phyloP scores from a whole-genome alignment of 2,329 filamentous ascomycete genomes.

The Ascomycota sp. region DNA sequence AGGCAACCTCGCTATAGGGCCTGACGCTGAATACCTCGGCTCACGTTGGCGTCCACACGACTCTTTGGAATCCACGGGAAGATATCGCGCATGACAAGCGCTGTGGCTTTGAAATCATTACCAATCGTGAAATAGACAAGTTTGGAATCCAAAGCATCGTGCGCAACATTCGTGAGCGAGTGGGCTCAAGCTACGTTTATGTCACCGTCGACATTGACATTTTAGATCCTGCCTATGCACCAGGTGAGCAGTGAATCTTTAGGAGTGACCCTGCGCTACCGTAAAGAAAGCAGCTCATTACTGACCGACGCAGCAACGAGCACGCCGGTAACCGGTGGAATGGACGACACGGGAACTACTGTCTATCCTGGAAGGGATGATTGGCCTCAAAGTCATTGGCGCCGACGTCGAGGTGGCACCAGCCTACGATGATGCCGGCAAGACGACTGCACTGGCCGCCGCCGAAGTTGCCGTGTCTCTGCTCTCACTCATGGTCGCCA shows the following conservation, averaged over 20 bases:
- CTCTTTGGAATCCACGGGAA: slow-evolving; percentile 31
- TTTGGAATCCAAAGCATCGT: slow-evolving; percentile 48
- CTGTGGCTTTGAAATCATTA: slow-evolving; percentile 7
- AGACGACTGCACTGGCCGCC: slow-evolving; percentile 32
- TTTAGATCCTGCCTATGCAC: slow-evolving; percentile 36
- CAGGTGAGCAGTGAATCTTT: slow-evolving; percentile 4
- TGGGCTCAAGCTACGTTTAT: slow-evolving; percentile 57
- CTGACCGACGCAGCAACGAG: slow-evolving; percentile 38
- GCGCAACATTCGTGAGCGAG: slow-evolving; percentile 41
- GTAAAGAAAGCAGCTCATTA: neutral
- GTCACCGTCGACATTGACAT: slow-evolving; percentile 61
- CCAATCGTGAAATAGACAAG: slow-evolving; percentile 47
- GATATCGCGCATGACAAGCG: slow-evolving; percentile 6
- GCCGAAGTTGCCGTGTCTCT: neutral
- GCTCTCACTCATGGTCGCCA: neutral
- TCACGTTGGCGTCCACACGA: slow-evolving; percentile 60
- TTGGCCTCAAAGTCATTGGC: slow-evolving; percentile 60
- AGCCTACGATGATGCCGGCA: slow-evolving; percentile 57
- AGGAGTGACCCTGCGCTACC: neutral
- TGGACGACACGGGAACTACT: slow-evolving; percentile 76
- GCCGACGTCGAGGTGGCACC: slow-evolving; percentile 75
- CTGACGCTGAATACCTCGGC: slow-evolving; percentile 52
- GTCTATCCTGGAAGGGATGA: slow-evolving; percentile 54
- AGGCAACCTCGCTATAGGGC: slow-evolving; percentile 1
- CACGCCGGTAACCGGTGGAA: slow-evolving; percentile 65